Base-by-base conservation (phyloP, 495 filamentous ascomycete species). In the Oidiodendron maius region DNA sequence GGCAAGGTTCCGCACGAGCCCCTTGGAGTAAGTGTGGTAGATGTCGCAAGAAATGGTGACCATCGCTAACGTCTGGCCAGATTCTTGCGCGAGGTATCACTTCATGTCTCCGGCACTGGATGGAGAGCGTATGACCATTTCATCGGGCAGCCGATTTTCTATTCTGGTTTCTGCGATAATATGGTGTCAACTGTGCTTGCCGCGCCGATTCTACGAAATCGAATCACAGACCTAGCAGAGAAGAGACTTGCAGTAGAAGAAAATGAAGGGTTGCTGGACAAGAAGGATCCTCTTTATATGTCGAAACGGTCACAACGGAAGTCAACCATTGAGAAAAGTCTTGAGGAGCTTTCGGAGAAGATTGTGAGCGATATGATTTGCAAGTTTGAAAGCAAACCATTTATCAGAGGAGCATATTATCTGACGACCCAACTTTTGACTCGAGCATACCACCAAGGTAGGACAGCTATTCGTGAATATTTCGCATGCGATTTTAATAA, bases 331-430 rank as follows among this genome's bases (percentile, higher is more conserved):
- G 76, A 83, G 53, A 71, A 71, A 49, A 83, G 77, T 44, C 65
- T 85, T 21, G 60, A 74, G 30, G 69, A 80, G 46, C 61, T 68
- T 23, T 62, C 72, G 28, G 84, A 93, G 50, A 77, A 81, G 37
- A 81, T 91, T 73, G 86, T 89, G 48, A 87, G 95, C 58, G 81
- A 84, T 40, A 98, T 97, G 93, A 96, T 97, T 46, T 96, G 93
- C 77, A 98, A 97, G 66, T 91, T 96, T 71, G 93, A 98, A 68
- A 94, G 85, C 68, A 95, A 91, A 61, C 71, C 76, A 21, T 96
- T 97, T 58, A 96, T 98, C 55, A 70, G 93, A 20, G 79, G 84
- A 13, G 91, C 93, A 42, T 97, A 97, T 62, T 97, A 95, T 66
- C 54, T 95, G 40, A 75, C 74, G 52, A 91, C 90, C 8, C 91